phyloP scores from a whole-genome alignment of 164 flowering plant species.

The Amborella trichopoda region DNA sequence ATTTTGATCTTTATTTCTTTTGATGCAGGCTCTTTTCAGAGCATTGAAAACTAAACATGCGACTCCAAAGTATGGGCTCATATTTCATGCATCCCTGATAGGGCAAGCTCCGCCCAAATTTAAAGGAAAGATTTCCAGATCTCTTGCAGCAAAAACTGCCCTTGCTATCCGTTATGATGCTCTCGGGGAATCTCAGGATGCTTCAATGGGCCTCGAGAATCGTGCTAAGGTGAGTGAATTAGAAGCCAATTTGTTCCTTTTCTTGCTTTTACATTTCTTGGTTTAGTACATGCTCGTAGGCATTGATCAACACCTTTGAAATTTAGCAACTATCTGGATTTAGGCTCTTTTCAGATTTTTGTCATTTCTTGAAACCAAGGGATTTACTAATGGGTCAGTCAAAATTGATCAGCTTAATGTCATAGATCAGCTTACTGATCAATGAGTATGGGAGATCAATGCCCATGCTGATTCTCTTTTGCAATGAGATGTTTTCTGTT shows the following conservation, averaged over 20 bases:
- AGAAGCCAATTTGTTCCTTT: not conserved
- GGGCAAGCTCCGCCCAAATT: constrained; percentile 89
- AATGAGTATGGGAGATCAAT: no score
- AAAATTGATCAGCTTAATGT: no score
- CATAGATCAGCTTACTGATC: no score
- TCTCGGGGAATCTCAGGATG: constrained; percentile 71
- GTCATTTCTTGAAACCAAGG: no score
- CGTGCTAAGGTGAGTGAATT: constrained; percentile 45
- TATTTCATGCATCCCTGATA: constrained; percentile 87
- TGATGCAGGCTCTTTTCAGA: constrained; percentile 63
- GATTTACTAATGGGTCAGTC: no score
- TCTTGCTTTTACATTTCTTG: not conserved
- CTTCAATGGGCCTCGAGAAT: constrained; percentile 71
- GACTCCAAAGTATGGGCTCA: constrained; percentile 92
- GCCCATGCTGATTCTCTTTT: no score
- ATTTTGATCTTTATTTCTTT: constrained; percentile 1
- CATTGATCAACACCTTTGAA: no score
- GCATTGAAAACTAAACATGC: constrained; percentile 91
- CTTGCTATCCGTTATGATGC: constrained; percentile 90
- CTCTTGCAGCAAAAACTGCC: constrained; percentile 86
- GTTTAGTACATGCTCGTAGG: not conserved
- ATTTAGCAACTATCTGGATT: no score
- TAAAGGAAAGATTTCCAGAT: constrained; percentile 88
- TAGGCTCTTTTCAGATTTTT: no score
- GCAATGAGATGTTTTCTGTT: no score